Percentiles rank a stretch among this genome's conserved stretches.
Conservation (phyloP, 768 basidiomycete species). For the Panus rudis region DNA sequence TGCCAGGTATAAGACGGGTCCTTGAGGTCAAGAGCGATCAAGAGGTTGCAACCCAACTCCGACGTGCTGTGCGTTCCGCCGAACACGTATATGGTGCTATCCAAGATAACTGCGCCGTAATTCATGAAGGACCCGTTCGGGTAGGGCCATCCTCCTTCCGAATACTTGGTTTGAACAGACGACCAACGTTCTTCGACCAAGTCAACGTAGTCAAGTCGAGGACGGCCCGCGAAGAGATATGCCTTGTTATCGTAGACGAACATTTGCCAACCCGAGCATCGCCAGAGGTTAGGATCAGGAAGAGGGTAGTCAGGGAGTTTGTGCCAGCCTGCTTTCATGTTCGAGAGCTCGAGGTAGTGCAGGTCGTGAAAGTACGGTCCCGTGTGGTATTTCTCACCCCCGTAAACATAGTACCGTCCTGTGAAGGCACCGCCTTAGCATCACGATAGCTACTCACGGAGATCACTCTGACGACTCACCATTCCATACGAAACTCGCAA, state of each 20-base stretch:
- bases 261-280: constrained; percentile 10
- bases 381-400: constrained; percentile 9
- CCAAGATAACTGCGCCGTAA: constrained; percentile 15
- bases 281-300: background rate
- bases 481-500: constrained; percentile 18
- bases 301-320: constrained; percentile 12
- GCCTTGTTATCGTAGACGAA: constrained; percentile 25
- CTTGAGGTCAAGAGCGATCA: constrained; percentile 31
- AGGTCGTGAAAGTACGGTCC: constrained; percentile 13
- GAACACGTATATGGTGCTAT: constrained; percentile 32
- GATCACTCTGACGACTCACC: constrained; percentile 11
- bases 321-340: constrained; percentile 12
- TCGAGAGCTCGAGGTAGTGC: constrained; percentile 14
- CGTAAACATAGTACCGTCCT: constrained; percentile 14
- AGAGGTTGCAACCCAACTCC: constrained; percentile 29
- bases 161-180: constrained; percentile 21
- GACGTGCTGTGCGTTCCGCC: constrained; percentile 26
- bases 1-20: constrained; percentile 29
- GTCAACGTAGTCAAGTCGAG: constrained; percentile 29
- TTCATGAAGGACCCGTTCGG: constrained; percentile 3
- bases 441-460: too few species aligned
- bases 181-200: constrained; percentile 29
- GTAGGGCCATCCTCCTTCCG: constrained; percentile 11
- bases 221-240: constrained; percentile 29
- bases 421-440: too few species aligned